Evolutionary conservation across 345 rosid species (phyloP), one percentile per base, ranked within the genome.

Genomic region (Trapa bicornis): DNA sequence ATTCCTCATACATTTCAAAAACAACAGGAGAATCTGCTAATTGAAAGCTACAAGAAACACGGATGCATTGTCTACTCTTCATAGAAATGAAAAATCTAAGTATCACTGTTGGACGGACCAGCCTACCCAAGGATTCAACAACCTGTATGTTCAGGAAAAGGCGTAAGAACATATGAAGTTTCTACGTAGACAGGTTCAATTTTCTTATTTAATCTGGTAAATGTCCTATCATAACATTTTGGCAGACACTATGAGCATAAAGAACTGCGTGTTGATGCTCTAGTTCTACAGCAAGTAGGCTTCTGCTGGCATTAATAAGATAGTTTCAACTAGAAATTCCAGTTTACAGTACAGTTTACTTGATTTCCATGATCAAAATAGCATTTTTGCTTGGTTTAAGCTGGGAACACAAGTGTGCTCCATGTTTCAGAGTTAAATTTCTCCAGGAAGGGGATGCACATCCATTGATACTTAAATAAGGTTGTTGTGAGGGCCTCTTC

Each of bases 1-100:
- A 91, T 82, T 87, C 89, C 65, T 96, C 29, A 37, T 62, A 94
- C 75, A 96, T 91, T 68, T 43, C 33, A 54, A 17, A 64, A 17
- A 64, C 36, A 47, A n/a, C 1, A 29, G 70, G 15, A 63, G 32
- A 15, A 39, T 14, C 60, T 54, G 22, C 2, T 12, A 54, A 54
- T 22, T 29, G 8, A 54, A n/a, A 7, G 11, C 12, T 45, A 45
- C 48, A 45, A 45, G 45, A 42, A 42, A 42, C 45, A 45, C 11
- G 35, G 6, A 54, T 54, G 7, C 33, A 4, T n/a, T n/a, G 29
- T 29, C 10, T 54, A 1, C 33, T 29, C 10, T 54, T 6, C 33
- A 54, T 4, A 54, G 32, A 17, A 54, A 54, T 54, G 10, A 6
- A 12, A 54, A n/a, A 54, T 41, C 43, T 41, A 41, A 41, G 43